Base-by-base conservation (phyloP, 306 rosid species). In the Rosa chinensis region DNA sequence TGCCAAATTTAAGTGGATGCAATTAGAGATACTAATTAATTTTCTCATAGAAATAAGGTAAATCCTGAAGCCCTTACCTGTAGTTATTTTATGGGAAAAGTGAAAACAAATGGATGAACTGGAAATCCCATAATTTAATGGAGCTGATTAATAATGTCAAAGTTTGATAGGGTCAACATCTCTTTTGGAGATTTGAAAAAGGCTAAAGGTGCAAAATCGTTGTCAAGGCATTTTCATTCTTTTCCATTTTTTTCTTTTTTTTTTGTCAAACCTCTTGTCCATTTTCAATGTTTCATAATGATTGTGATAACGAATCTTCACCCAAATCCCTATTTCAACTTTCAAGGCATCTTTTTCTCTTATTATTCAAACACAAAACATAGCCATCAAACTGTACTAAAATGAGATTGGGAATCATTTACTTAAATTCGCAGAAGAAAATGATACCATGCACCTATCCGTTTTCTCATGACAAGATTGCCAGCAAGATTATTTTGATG, bases 161-260 rank as follows among this genome's bases (percentile, higher is more conserved):
- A 64, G 76, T 45, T 66, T 55, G 85, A 78, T 77, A 10, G 37
- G 53, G 83, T 74, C 85, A 76, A 78, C 74, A 70, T 70, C 74
- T 69, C 78, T 21, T 25, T 74, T 77, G 73, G 47, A 5, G 75
- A 72, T 66, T 74, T 74, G 67, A 66, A 74, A 72, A 79, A 73
- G 79, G 47, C 73, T 74, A 1, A 75, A 49, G 85, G 82, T 78
- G 83, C 48, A 64, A 48, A 50, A 86, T 83, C 87, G 81, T 70
- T 77, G 79, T 85, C 88, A 82, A 66, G 42, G 32, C 61, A 66
- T 44, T 18, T 37, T 49, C 44, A n/a, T 66, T 49, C 3, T 32
- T 32, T 32, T 28, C 32, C 32, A 25, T 25, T 25, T 25, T 25
- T 28, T 28, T 28, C 32, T 28, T 28, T 28, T 28, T 25, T 28